Base-by-base conservation (phyloP, 2,329 filamentous ascomycete species). In the Plenodomus lindquistii region DNA sequence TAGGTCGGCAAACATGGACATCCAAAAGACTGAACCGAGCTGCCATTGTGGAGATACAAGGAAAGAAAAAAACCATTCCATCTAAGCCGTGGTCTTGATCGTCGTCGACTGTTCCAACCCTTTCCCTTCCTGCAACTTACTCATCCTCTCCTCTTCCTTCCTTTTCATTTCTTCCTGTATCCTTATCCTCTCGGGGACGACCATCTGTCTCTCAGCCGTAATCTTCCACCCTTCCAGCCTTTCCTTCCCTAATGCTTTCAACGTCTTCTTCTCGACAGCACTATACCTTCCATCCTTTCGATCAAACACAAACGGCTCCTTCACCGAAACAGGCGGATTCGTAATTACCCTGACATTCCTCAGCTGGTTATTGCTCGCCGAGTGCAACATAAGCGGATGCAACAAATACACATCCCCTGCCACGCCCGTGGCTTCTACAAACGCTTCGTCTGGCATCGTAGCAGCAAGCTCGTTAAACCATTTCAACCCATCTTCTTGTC, bases 321-420 rank as follows among this genome's bases (percentile, higher is more conserved):
- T 75, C 2, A 85, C 62, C 17, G 70, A 74, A 8, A 85, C 77
- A 0, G 81, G 78, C 4, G 80, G 80, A 49, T 83, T 83, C 2
- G 79, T 83, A 56, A 83, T 83, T 27, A 83, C 74, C 3, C 81
- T 67, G 1, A 76, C 71, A 10, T 73, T 71, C 17, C 80, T 67
- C 20, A 79, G 51, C 43, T 73, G 72, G 56, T 83, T 83, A 42
- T 75, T 75, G 5, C 75, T 77, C 6, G 80, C 78, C 34, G 76
- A 78, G 63, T 85, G 82, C 67, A 84, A 64, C 81, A 85, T 85
- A 16, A 85, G 67, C 36, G 82, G 82, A 62, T 85, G 82, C 62
- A 85, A 60, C 15, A 85, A 67, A 54, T 79, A 84, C 13, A 85
- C 79, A 50, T 85, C 82, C 8, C 82, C 82, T 0, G 78, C 73